phyloP scores from a whole-genome alignment of 352 stramenopile genomes.

The Globisporangium cystogenes region DNA sequence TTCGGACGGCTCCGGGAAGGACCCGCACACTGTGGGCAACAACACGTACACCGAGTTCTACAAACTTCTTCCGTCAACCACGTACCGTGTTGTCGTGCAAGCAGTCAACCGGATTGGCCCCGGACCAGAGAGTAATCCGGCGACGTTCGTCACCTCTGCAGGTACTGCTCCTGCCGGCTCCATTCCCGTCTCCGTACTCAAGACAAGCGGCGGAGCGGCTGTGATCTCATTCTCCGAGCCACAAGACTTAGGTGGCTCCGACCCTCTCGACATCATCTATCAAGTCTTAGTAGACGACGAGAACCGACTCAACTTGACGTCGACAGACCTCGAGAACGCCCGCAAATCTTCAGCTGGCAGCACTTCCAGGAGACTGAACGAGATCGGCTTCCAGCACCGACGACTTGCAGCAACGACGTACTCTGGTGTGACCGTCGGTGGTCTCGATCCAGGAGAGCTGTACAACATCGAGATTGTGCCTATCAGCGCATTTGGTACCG shows the following conservation, averaged over 20 bases:
- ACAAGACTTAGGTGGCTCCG: constrained; percentile 38
- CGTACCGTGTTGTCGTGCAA: constrained; percentile 41
- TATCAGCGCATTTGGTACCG: constrained; percentile 23
- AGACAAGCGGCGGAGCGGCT: constrained; percentile 38
- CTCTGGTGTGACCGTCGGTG: constrained; percentile 23
- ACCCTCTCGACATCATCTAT: constrained; percentile 32
- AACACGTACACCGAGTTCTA: constrained; percentile 31
- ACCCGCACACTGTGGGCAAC: background rate
- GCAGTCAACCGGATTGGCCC: constrained; percentile 32
- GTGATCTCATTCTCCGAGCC: constrained; percentile 49
- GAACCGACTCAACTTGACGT: constrained; percentile 33
- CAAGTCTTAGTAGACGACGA: constrained; percentile 36
- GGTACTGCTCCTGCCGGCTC: constrained; percentile 23
- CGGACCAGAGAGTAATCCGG: constrained; percentile 26
- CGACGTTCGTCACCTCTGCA: constrained; percentile 23
- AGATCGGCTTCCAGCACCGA: background rate
- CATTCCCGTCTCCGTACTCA: constrained; percentile 23
- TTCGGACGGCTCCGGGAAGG: constrained; percentile 24
- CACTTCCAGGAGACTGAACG: constrained; percentile 6
- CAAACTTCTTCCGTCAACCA: constrained; percentile 19
- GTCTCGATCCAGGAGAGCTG: constrained; percentile 40
- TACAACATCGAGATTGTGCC: constrained; percentile 49
- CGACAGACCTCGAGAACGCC: constrained; percentile 5
- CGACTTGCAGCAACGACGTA: constrained; percentile 4
- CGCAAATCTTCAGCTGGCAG: background rate